These are phyloP conservation scores for Apiospora arundinis DNA, from an alignment of 2,329 filamentous ascomycete species.

Conservation along the genomic window DNA sequence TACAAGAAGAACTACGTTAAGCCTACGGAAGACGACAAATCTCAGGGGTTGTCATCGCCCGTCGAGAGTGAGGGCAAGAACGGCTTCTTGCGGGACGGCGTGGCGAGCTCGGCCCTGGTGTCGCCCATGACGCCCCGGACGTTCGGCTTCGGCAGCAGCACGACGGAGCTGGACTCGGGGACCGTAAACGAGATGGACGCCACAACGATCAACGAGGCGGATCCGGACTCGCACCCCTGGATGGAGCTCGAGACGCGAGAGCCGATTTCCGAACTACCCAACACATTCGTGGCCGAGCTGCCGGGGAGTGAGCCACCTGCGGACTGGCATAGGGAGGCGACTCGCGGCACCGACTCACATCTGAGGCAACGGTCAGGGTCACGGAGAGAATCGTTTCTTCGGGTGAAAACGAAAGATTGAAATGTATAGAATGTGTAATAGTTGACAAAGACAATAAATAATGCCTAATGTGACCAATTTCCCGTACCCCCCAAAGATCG, in stretches of 20 bases:
- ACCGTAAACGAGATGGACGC: conserved; percentile 22
- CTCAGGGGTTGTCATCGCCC: background rate
- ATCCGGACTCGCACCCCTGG: background rate
- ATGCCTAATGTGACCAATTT: background rate
- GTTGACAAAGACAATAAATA: background rate
- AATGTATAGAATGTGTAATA: conserved; percentile 5
- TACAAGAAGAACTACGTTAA: conserved; percentile 18
- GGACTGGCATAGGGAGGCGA: background rate
- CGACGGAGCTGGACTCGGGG: conserved; percentile 19
- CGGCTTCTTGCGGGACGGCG: conserved; percentile 5
- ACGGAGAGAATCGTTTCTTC: background rate
- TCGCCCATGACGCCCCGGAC: conserved; percentile 19
- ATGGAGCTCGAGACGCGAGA: conserved; percentile 13
- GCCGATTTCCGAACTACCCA: background rate
- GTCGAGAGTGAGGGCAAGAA: background rate
- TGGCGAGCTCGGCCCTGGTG: conserved; percentile 4
- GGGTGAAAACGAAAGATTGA: background rate
- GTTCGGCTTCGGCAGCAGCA: conserved; percentile 2
- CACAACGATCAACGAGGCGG: background rate
- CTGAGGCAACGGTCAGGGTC: conserved; percentile 16
- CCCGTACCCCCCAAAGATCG: background rate
- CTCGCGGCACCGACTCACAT: background rate
- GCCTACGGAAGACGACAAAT: background rate
- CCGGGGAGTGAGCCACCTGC: conserved; percentile 6
- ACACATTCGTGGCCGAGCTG: conserved; percentile 16